Evolutionary conservation across 2,329 filamentous ascomycete species (phyloP), one percentile per base, ranked within the genome.

Genomic region (Aspergillus sp.): DNA sequence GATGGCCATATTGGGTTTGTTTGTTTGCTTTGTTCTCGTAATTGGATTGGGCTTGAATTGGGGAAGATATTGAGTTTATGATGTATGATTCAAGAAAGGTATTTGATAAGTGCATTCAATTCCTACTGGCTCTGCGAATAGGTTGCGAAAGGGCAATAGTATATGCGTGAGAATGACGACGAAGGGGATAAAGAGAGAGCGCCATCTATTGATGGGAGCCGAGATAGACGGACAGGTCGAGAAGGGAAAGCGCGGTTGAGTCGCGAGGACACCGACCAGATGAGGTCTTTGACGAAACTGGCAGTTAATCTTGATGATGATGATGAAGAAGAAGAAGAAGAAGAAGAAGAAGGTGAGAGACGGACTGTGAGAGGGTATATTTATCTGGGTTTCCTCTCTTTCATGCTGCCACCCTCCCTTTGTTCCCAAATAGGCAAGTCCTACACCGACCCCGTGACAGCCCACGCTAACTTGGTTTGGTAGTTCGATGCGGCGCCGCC

Each of bases 1-100:
- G 70, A 89, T 82, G 5, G 76, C 67, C 83, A 85, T 85, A 47
- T 43, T 70, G 52, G 23, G 23, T 25, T 43, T 21, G 45, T 23
- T 25, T 9, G 5, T 47, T 47, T 25, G 21, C 12, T 47, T 48
- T 36, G 25, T 36, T 13, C 30, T 36, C 32, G 32, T 5, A 3
- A 13, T n/a, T 48, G 21, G 23, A 7, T 28, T 28, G 19, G 45
- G 19, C 3, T 48, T 13, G 21, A 1, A 57, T 65, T 66, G 62
- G 61, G 60, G 17, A 23, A 21, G 50, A 38, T 52, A 30, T 36
- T 13, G 32, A 36, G 10, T 36, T 36, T 36, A 36, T 15, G 12
- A 36, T 36, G 32, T 36, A 36, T 36, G 12, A 36, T 36, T 36
- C 12, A 5, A 39, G 7, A 32, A 52, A 52, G 12, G 45, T 36